Base-by-base conservation (phyloP, 129 eudicot genomes). In the Saposhnikovia divaricata region DNA sequence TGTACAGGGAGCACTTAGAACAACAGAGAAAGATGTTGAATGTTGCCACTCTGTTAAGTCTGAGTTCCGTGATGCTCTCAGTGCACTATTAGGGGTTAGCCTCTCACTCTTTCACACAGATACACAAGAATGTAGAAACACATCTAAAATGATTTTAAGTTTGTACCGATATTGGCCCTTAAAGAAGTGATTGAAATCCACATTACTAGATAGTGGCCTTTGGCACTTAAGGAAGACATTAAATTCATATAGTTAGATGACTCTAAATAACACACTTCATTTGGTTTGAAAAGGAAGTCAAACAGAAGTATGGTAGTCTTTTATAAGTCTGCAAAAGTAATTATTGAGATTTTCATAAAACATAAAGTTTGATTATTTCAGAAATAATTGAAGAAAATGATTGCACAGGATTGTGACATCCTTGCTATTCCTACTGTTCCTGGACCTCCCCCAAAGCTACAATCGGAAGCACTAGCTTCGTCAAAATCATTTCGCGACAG, bases 361-460 rank as follows among this genome's bases (percentile, higher is more conserved):
- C n/a, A 51, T 50, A 51, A 51, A 4, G 23, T 7, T 23, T 7
- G 0, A 55, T 57, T 57, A 23, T 57, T 57, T 6, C 38, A 12
- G 39, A 65, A 65, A 21, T 65, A 28, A 25, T 28, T 11, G 4
- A 65, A 28, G 40, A 18, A 34, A 28, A 34, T 73, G 21, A 44
- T 43, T 47, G 11, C 34, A 4, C 68, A 94, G 98, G 98, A 91
- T 79, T 78, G 28, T 65, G 91, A 91, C 73, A 76, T 94, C 45
- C 88, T 94, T 38, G 96, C 90, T 2, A 83, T 91, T 76, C 98
- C 98, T 38, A 87, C 96, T 40, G 91, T 94, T 86, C 96, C 96
- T 65, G 97, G 98, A 38, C 93, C 89, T 66, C 98, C 97, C 45
- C 98, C 98, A 8, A 90, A 94, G 80, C 80, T 94, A 76, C 87